A percentile compares a stretch with the other conserved stretches of the same genome.
Evolutionary conservation across 768 basidiomycete genomes (phyloP).

Genomic region (Lentinula detonsa): DNA sequence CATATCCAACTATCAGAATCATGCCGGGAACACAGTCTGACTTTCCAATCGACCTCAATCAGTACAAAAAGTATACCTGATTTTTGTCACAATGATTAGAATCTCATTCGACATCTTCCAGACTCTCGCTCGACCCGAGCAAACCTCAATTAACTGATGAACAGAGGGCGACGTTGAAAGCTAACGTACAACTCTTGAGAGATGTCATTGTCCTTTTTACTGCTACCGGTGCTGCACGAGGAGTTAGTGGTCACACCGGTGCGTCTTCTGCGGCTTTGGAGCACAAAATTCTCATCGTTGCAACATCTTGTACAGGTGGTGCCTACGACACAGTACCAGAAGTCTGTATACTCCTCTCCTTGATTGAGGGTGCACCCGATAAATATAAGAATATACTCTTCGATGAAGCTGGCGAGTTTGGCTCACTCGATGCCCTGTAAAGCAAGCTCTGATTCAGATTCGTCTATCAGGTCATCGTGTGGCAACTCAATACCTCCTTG

Average conservation of each 20-base stretch:
- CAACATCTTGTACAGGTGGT: constrained; percentile 33
- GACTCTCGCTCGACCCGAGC: constrained; percentile 68
- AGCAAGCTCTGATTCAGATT: constrained; percentile 3
- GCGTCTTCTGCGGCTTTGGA: constrained; percentile 5
- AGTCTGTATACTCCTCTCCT: constrained; percentile 69
- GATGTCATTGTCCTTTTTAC: constrained; percentile 87
- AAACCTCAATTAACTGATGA: constrained; percentile 57
- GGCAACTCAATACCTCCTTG: constrained; percentile 82
- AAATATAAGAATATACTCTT: constrained; percentile 67
- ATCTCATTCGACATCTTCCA: constrained; percentile 20
- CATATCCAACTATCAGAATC: constrained; percentile 12
- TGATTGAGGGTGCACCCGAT: constrained; percentile 58
- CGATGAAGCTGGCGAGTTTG: constrained; percentile 71
- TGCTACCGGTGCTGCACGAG: constrained; percentile 78
- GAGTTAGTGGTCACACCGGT: constrained; percentile 86
- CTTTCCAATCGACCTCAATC: constrained; percentile 76
- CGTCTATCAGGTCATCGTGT: constrained; percentile 69
- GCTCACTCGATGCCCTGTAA: background rate
- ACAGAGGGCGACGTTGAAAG: constrained; percentile 49
- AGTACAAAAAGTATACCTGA: constrained; percentile 60
- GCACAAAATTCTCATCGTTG: background rate
- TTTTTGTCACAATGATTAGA: background rate
- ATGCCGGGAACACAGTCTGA: constrained; percentile 34
- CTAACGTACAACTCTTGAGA: constrained; percentile 76
- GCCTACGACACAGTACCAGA: constrained; percentile 80